Evolutionary conservation across 2,329 filamentous ascomycete species (phyloP).

Genomic region (Penicillium freii): DNA sequence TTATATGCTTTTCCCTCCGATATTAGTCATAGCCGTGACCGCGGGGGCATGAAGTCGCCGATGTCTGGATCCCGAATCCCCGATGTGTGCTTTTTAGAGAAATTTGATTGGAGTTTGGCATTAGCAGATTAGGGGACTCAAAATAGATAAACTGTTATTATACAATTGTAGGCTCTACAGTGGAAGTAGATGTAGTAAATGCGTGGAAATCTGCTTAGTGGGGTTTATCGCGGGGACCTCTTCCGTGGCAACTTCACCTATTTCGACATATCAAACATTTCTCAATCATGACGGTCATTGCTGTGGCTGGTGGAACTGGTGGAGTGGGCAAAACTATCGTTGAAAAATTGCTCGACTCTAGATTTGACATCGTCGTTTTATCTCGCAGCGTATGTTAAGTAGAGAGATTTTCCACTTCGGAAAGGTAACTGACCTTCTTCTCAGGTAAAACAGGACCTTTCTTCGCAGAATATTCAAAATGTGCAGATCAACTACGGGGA

Average conservation of each 20-base stretch:
- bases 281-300: constrained; percentile 42
- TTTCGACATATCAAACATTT: background rate
- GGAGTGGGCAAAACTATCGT: constrained; percentile 49
- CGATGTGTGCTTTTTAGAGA: constrained; percentile 9
- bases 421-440: background rate
- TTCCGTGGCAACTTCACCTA: background rate
- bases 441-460: constrained; percentile 3
- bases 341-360: constrained; percentile 39
- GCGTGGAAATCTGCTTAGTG: background rate
- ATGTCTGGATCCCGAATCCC: constrained; percentile 27
- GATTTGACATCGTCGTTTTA: constrained; percentile 44
- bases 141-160: background rate
- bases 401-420: background rate
- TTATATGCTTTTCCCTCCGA: constrained; percentile 18
- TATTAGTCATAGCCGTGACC: constrained; percentile 24
- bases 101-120: background rate
- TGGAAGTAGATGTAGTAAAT: background rate
- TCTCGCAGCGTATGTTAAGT: constrained; percentile 39
- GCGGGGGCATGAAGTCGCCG: constrained; percentile 14
- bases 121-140: background rate
- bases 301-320: constrained; percentile 50
- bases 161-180: no score
- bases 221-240: constrained; percentile 4
- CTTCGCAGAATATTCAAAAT: constrained; percentile 12
- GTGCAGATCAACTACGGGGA: constrained; percentile 37